Evolutionary conservation across 805 yeast genomes (phyloP).

Genomic region (Hanseniaspora singularis): DNA sequence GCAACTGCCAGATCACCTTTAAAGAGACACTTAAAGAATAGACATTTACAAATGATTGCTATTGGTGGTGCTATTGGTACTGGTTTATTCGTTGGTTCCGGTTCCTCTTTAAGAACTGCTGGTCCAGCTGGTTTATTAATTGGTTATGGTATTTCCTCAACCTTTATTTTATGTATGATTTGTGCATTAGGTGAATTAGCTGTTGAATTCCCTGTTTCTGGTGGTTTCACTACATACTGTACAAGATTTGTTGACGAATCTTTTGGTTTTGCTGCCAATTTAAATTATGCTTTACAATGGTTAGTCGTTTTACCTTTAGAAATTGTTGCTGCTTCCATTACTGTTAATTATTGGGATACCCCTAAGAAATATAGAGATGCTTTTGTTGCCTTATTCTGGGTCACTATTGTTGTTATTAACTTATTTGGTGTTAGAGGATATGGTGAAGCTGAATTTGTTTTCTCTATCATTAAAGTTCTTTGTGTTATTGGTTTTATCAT

Average conservation of each 20-base stretch:
- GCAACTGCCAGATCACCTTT: constrained; percentile 45
- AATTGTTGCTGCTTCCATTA: constrained; percentile 42
- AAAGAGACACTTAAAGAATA: constrained; percentile 39
- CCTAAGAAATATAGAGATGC: constrained; percentile 38
- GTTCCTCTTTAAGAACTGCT: constrained; percentile 47
- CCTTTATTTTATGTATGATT: constrained; percentile 46
- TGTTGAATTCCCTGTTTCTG: constrained; percentile 50
- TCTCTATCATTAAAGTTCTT: constrained; percentile 38
- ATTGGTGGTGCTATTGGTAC: constrained; percentile 66
- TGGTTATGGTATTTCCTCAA: constrained; percentile 43
- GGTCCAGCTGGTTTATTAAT: constrained; percentile 55
- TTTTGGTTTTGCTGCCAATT: constrained; percentile 52
- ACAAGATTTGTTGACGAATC: constrained; percentile 49
- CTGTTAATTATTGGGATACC: constrained; percentile 41
- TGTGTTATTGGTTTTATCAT: constrained; percentile 45
- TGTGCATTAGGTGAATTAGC: constrained; percentile 53
- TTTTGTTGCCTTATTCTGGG: constrained; percentile 39
- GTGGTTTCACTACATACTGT: constrained; percentile 53
- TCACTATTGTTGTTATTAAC: constrained; percentile 38
- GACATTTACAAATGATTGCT: constrained; percentile 55
- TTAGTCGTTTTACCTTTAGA: constrained; percentile 41
- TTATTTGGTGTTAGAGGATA: constrained; percentile 44
- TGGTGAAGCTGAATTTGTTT: constrained; percentile 43
- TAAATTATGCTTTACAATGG: constrained; percentile 46
- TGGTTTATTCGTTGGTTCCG: constrained; percentile 65